Percentiles rank a stretch among this genome's conserved stretches.
Conservation (phyloP, 148 eudicot genomes). For the Chenopodium quinoa region DNA sequence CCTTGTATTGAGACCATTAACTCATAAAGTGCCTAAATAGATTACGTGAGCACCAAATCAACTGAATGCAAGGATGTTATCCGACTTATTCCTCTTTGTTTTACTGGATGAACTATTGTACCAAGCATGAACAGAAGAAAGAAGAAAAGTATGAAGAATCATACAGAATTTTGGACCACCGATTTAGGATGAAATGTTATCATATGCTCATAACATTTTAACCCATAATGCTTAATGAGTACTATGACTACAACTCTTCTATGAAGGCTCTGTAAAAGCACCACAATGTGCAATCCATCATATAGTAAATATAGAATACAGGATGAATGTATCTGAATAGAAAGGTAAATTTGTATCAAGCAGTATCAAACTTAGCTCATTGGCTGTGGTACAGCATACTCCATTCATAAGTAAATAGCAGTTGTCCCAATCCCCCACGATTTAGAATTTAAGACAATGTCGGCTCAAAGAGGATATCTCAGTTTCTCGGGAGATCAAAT, state of each 20-base stretch:
- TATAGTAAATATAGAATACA: neutral
- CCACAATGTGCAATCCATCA: neutral
- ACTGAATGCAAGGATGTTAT: neutral
- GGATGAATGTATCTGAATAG: too few species aligned
- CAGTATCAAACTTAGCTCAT: neutral
- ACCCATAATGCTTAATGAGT: neutral
- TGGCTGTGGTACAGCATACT: neutral
- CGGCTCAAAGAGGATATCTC: neutral
- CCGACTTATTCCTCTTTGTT: too few species aligned
- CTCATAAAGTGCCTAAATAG: too few species aligned
- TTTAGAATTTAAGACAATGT: neutral
- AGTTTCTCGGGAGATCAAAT: neutral
- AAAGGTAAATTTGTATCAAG: neutral
- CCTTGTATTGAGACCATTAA: too few species aligned
- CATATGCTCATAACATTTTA: neutral
- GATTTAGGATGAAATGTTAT: neutral
- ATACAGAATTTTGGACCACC: neutral
- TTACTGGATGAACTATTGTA: neutral
- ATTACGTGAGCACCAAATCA: neutral
- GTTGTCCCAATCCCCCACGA: neutral
- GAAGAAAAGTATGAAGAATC: neutral
- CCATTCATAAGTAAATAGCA: neutral
- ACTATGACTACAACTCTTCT: neutral
- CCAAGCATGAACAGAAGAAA: neutral
- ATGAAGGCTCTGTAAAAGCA: neutral